Conservation (phyloP, 2,329 filamentous ascomycete species). For the Claviceps digitariae region DNA sequence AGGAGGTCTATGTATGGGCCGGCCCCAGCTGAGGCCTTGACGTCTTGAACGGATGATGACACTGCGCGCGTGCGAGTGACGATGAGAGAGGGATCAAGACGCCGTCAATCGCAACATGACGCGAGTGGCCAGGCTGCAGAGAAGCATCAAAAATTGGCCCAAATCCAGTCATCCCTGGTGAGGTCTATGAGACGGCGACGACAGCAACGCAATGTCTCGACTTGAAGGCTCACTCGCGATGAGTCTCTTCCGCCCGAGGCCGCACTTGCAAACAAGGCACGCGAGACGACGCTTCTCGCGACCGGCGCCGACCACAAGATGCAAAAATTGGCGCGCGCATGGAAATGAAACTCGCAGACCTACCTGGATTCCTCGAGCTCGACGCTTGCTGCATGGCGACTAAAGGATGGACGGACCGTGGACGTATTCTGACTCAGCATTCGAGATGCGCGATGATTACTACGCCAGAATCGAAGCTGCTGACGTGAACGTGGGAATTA, state of each 20-base stretch:
- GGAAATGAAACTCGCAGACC: slow-evolving; percentile 6
- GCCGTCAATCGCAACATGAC: neutral
- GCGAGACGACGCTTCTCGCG: neutral
- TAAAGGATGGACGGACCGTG: slow-evolving; percentile 2
- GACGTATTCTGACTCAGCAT: slow-evolving; percentile 12
- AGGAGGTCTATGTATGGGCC: neutral
- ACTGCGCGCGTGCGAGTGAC: neutral
- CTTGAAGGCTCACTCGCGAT: no score
- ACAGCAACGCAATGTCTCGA: neutral
- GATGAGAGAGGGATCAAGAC: neutral
- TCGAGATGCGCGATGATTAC: slow-evolving; percentile 10
- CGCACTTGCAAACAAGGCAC: neutral
- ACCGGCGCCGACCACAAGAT: neutral
- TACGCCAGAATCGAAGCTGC: slow-evolving; percentile 11
- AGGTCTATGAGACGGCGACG: neutral
- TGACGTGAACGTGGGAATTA: slow-evolving; percentile 11
- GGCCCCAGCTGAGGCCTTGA: no score
- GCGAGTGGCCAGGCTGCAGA: neutral
- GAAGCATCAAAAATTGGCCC: no score
- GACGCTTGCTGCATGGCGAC: slow-evolving; percentile 10
- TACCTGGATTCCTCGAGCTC: slow-evolving; percentile 11
- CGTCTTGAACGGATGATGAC: neutral
- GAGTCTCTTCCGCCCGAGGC: no score
- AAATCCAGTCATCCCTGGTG: neutral
- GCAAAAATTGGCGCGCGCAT: neutral